Evolutionary conservation across 1,139 yeast species (phyloP).

Genomic region (Suhomyces maxii): DNA sequence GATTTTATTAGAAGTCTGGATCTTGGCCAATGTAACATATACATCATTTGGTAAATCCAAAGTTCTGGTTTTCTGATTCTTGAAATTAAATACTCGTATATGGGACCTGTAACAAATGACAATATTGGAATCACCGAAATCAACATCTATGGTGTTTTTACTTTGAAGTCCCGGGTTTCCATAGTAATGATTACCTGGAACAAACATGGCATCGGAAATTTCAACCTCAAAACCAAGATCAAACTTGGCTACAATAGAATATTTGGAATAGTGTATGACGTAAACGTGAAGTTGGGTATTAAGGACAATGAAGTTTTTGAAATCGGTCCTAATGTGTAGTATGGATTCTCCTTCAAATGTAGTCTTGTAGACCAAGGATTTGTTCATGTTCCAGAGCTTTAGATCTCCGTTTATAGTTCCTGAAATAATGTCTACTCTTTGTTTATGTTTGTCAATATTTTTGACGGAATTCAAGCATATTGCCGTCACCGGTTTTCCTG

Average conservation of each 20-base stretch:
- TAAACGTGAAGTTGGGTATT: slow-evolving; percentile 20
- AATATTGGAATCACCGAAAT: slow-evolving; percentile 51
- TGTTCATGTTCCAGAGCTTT: slow-evolving; percentile 30
- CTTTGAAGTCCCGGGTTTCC: slow-evolving; percentile 9
- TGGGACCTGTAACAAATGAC: slow-evolving; percentile 27
- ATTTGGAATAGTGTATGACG: slow-evolving; percentile 23
- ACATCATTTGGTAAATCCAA: slow-evolving; percentile 17
- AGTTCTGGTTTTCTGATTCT: slow-evolving; percentile 6
- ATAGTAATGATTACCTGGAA: slow-evolving; percentile 6
- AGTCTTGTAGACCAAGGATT: slow-evolving; percentile 16
- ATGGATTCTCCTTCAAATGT: slow-evolving; percentile 21
- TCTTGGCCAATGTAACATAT: slow-evolving; percentile 20
- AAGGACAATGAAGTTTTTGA: slow-evolving; percentile 26
- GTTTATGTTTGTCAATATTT: slow-evolving; percentile 26
- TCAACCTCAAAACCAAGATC: slow-evolving; percentile 16
- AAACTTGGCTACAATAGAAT: slow-evolving; percentile 12
- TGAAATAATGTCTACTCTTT: slow-evolving; percentile 28
- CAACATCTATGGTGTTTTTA: slow-evolving; percentile 39
- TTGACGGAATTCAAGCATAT: slow-evolving; percentile 22
- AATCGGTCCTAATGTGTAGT: slow-evolving; percentile 32
- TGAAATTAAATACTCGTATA: slow-evolving; percentile 31
- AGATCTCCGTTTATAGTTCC: slow-evolving; percentile 29
- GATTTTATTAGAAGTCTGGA: slow-evolving; percentile 15
- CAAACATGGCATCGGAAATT: slow-evolving; percentile 9
- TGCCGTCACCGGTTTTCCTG: slow-evolving; percentile 17